Base-by-base conservation (phyloP, 768 basidiomycete species). In the Termitomyces sp. region DNA sequence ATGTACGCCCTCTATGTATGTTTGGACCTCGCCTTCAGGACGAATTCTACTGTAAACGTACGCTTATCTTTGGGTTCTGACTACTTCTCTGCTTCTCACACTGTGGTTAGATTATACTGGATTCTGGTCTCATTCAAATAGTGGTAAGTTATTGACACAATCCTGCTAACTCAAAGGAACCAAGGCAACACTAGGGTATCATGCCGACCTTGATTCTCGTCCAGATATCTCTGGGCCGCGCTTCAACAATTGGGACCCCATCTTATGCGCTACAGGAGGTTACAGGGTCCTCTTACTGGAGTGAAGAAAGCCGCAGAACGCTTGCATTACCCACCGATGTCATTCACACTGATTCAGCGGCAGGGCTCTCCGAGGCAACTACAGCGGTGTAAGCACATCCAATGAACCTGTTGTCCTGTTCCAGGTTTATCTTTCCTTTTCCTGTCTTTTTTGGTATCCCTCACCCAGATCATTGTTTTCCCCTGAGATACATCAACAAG, bases 1-100 rank as follows among this genome's bases (percentile, higher is more conserved):
- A 62, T 77, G 10, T 77, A 78, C 58, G 72, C 73, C 2, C 20
- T 71, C 16, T 73, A 75, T 59, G 68, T 74, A 22, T 62, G 63
- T 13, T 56, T 72, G 16, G 65, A 68, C 44, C 63, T 74, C 26
- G 70, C 65, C 4, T 64, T 73, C 39, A 64, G 63, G 42, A 65
- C 62, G 4, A 61, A 71, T 41, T 41, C 57, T n/a, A 57, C 52
- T 18, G 65, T 57, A 24, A 66, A 68, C 45, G 67, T 70, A 47
- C 13, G 57, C 60, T 5, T 34, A 41, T 5, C 51, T 68, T 44
- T 63, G 20, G 26, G 26, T 63, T 7, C 6, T 9, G 10, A 20
- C n/a, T 18, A 20, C 2, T 36, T 31, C 18, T 26, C 20, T 36
- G 15, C 22, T 15, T 39, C 31, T 56, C 28, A 56, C 28, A 33